Evolutionary conservation across 352 stramenopile species (phyloP), one percentile per base, ranked within the genome.

Genomic region (Phytophthora lateralis): DNA sequence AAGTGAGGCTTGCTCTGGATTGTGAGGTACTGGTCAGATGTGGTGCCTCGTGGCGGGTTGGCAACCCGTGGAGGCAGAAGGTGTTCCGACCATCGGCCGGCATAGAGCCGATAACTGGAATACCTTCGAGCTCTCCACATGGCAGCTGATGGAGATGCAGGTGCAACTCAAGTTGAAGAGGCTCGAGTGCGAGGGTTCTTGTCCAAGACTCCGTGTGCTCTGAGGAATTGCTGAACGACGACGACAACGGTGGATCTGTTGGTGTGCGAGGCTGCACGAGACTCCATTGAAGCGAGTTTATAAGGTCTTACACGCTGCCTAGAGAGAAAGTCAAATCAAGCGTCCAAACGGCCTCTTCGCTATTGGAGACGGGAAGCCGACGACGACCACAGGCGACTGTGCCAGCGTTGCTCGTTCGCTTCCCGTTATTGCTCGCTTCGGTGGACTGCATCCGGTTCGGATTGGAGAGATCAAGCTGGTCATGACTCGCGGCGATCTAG

Each of bases 401-500:
- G 26, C 32, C 21, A 64, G 46, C 17, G 34, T 38, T n/a, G 49
- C 37, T 44, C 37, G 43, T 35, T 69, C 32, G 11, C 48, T 26
- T 17, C 39, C 54, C 39, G 17, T 17, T 45, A 50, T 47, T 55
- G 24, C 17, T 62, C 26, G 29, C 21, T 65, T 69, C 14, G 52
- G 60, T 37, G 60, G 60, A 57, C 66, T 70, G 49, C 66, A 73
- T 9, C 49, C 66, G 6, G 50, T 73, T 53, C 46, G 47, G 21
- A 71, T 71, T 2, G 66, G 66, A 17, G 66, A 74, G 2, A 64
- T 29, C 17, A 74, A 39, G 26, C 66, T 74, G 14, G 61, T 74
- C 66, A 68, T 63, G 29, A 74, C 52, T 53, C 38, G 32, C 9
- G 66, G 66, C 9, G 66, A 74, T 11, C 37, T 55, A 18, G 66